Evolutionary conservation across 805 yeast species (phyloP).

Genomic region (Candida cerambycidarum): DNA sequence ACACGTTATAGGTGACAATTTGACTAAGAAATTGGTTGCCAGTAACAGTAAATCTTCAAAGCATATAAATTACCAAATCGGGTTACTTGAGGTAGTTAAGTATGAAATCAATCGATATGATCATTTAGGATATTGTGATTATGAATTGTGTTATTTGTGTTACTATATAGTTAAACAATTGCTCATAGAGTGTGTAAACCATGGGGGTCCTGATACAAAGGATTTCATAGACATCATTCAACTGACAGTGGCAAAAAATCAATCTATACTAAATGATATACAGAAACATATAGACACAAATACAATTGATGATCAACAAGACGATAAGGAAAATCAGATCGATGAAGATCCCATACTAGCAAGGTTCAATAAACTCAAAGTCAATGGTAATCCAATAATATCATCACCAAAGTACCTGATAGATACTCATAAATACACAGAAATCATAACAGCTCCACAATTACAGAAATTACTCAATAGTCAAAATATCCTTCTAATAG

Average conservation of each 20-base stretch:
- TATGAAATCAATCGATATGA: slow-evolving; percentile 30
- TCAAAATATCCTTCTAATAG: slow-evolving; percentile 53
- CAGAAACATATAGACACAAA: neutral
- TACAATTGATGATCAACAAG: no score
- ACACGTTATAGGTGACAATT: slow-evolving; percentile 3
- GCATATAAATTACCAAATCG: slow-evolving; percentile 27
- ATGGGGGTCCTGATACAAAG: slow-evolving; percentile 13
- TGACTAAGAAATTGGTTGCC: slow-evolving; percentile 12
- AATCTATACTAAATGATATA: neutral
- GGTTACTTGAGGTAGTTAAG: slow-evolving; percentile 34
- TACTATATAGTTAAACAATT: slow-evolving; percentile 17
- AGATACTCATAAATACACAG: slow-evolving; percentile 16
- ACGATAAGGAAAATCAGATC: neutral
- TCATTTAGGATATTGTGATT: slow-evolving; percentile 35
- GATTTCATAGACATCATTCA: slow-evolving; percentile 19
- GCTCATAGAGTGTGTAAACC: slow-evolving; percentile 9
- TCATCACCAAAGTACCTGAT: neutral
- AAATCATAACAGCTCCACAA: slow-evolving; percentile 21
- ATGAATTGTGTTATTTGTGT: slow-evolving; percentile 34
- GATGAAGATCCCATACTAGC: slow-evolving; percentile 24
- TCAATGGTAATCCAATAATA: neutral
- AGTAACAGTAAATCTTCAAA: slow-evolving; percentile 16
- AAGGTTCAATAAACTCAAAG: slow-evolving; percentile 22
- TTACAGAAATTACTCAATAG: slow-evolving; percentile 12
- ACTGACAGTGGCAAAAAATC: slow-evolving; percentile 18